Evolutionary conservation across 495 filamentous ascomycete genomes (phyloP).

Genomic region (Thozetella sp.): DNA sequence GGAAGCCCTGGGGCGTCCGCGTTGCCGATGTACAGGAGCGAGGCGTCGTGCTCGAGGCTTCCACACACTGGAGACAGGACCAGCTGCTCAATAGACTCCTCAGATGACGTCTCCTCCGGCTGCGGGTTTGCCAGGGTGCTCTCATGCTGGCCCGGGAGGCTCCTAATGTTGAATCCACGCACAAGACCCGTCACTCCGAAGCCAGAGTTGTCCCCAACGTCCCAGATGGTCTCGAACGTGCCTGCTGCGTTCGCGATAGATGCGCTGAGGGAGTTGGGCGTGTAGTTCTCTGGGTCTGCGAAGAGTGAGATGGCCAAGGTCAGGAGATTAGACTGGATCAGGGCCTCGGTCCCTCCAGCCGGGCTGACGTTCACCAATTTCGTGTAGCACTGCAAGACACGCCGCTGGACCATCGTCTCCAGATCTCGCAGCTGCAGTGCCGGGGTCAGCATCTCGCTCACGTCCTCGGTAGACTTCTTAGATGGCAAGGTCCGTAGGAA

Average conservation of each 20-base stretch:
- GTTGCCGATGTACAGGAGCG: constrained; percentile 71
- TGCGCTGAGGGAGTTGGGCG: constrained; percentile 81
- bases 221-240: constrained; percentile 92
- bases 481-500: constrained; percentile 82
- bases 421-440: constrained; percentile 90
- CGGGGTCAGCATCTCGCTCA: constrained; percentile 79
- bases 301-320: constrained; percentile 92
- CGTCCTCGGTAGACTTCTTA: constrained; percentile 88
- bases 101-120: constrained; percentile 63
- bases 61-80: constrained; percentile 75
- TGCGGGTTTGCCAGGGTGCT: constrained; percentile 57
- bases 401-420: constrained; percentile 88
- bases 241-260: constrained; percentile 92
- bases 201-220: constrained; percentile 89
- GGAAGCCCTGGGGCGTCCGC: constrained; percentile 47
- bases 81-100: constrained; percentile 70
- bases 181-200: constrained; percentile 90
- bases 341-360: constrained; percentile 75
- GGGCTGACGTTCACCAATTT: constrained; percentile 88
- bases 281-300: constrained; percentile 87
- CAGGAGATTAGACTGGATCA: constrained; percentile 89
- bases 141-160: constrained; percentile 70
- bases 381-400: constrained; percentile 92
- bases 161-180: constrained; percentile 70
- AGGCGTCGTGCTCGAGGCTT: constrained; percentile 88